These are phyloP conservation scores for Fraxinus angustifolia DNA, from an alignment of 305 asterid species.

Conservation along the genomic window DNA sequence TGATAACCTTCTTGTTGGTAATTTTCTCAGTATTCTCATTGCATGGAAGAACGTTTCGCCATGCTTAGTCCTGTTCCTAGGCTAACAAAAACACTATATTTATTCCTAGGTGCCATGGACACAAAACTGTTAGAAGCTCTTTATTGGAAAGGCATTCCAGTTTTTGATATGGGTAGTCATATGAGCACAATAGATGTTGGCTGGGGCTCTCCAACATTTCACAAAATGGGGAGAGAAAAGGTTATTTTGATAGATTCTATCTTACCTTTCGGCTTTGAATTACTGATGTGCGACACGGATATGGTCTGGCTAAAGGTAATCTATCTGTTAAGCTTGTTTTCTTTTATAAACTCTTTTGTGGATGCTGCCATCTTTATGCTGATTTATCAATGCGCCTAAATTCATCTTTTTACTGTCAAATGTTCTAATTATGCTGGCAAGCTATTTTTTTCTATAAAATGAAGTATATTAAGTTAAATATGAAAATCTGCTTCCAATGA, in stretches of 20 bases:
- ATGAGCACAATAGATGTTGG: slow-evolving; percentile 94
- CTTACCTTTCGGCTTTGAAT: slow-evolving; percentile 81
- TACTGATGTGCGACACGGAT: slow-evolving; percentile 97
- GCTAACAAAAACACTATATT: slow-evolving; percentile 5
- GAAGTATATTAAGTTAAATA: not conserved
- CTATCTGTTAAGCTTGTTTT: slow-evolving; percentile 23
- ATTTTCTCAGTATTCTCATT: slow-evolving; percentile 20
- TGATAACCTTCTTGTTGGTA: slow-evolving; percentile 87
- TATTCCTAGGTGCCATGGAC: slow-evolving; percentile 89
- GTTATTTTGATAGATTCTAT: slow-evolving; percentile 79
- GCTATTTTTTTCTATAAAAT: not conserved
- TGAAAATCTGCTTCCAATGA: not conserved
- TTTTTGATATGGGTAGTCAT: slow-evolving; percentile 95
- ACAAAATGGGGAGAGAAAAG: slow-evolving; percentile 96
- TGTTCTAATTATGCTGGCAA: not conserved
- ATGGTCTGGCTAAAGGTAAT: slow-evolving; percentile 99
- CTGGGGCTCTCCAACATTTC: slow-evolving; percentile 93
- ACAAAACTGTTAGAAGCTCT: slow-evolving; percentile 89
- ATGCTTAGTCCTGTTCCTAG: slow-evolving; percentile 16
- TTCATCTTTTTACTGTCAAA: not conserved
- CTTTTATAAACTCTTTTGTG: slow-evolving; percentile 6
- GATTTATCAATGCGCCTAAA: slow-evolving; percentile 7
- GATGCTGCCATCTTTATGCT: not conserved
- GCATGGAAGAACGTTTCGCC: slow-evolving; percentile 10
- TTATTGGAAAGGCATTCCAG: slow-evolving; percentile 96